Conservation (phyloP, 1,284 basidiomycete species). For the Pholiota adiposa region DNA sequence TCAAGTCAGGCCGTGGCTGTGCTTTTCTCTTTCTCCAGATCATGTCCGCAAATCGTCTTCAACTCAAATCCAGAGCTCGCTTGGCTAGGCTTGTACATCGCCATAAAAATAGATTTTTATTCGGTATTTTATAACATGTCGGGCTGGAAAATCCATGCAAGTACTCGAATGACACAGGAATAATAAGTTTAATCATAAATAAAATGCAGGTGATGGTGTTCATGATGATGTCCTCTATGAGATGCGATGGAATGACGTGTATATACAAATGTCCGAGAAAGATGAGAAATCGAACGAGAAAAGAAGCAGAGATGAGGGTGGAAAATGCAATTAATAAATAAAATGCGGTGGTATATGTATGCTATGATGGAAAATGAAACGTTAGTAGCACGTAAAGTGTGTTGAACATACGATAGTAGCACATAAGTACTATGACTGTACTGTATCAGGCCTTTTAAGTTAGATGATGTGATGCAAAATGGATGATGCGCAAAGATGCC, state of each 20-base stretch:
- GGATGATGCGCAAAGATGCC: neutral
- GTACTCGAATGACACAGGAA: neutral
- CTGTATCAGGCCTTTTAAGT: neutral
- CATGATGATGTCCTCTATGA: neutral
- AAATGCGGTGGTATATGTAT: neutral
- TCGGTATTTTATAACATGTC: neutral
- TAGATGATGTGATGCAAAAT: neutral
- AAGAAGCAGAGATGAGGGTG: neutral
- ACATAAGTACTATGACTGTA: neutral
- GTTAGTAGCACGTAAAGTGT: neutral
- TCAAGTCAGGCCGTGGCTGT: neutral
- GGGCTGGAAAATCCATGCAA: neutral
- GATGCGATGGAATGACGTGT: neutral
- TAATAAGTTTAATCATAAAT: neutral
- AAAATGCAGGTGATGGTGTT: neutral
- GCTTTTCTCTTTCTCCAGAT: neutral
- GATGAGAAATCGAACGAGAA: too few relatives aligned
- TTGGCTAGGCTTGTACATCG: too few relatives aligned
- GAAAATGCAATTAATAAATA: neutral
- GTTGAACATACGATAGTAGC: neutral
- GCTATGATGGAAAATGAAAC: neutral
- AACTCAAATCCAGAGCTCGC: too few relatives aligned
- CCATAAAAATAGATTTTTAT: too few relatives aligned
- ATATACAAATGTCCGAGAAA: neutral
- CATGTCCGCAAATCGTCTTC: too few relatives aligned